Evolutionary conservation across 371 early-diverging fungal genomes (phyloP).

Genomic region (Conidiobolus incongruus): DNA sequence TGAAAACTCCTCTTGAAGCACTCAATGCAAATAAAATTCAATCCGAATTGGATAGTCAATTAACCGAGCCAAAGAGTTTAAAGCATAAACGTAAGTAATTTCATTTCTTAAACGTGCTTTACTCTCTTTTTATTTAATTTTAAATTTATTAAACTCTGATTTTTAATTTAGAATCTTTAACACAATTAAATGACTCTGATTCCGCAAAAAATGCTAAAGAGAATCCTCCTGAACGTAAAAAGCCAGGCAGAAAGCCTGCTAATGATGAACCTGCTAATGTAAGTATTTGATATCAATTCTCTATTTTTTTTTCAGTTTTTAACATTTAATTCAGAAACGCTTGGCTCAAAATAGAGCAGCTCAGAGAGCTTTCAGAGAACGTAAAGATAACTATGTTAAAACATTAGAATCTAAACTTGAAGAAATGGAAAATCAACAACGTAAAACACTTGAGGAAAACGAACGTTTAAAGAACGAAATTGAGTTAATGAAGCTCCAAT

Average conservation of each 20-base stretch:
- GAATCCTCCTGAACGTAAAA: slow-evolving; percentile 8
- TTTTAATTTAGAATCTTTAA: too few relatives aligned
- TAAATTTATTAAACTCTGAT: too few relatives aligned
- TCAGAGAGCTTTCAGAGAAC: slow-evolving; percentile 52
- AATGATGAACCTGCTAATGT: slow-evolving; percentile 8
- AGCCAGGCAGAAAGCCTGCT: slow-evolving; percentile 30
- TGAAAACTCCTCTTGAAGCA: too few relatives aligned
- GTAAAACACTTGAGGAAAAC: slow-evolving; percentile 16
- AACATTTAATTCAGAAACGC: slow-evolving; percentile 18
- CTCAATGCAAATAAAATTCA: too few relatives aligned
- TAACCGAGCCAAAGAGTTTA: too few relatives aligned
- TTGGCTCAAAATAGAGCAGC: slow-evolving; percentile 59
- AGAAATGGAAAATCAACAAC: slow-evolving; percentile 14
- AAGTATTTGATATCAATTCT: background rate
- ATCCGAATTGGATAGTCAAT: too few relatives aligned
- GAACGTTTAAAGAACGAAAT: slow-evolving; percentile 4
- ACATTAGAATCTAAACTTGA: slow-evolving; percentile 24
- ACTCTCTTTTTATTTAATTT: too few relatives aligned
- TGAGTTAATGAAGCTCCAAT: background rate
- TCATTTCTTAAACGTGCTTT: too few relatives aligned
- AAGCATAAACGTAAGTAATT: too few relatives aligned
- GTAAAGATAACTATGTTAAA: slow-evolving; percentile 39
- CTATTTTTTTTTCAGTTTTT: background rate
- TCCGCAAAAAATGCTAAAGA: too few relatives aligned
- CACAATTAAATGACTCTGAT: too few relatives aligned